Evolutionary conservation across 441 rosid genomes (phyloP).

Genomic region (Omphalea diandra): DNA sequence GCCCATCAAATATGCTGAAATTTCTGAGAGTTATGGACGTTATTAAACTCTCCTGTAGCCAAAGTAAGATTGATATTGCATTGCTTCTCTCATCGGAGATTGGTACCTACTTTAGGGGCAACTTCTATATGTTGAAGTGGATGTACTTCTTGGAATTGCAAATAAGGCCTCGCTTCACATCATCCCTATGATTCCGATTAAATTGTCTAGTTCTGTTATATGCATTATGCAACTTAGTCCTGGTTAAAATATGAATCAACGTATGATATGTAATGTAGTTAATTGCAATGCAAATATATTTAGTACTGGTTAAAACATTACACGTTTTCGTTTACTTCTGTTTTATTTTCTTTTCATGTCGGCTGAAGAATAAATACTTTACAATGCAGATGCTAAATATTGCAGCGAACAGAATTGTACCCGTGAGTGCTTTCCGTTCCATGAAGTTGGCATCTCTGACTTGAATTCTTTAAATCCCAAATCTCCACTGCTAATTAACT

Average conservation of each 20-base stretch:
- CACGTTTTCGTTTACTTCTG: not conserved
- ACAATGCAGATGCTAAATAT: too few relatives aligned
- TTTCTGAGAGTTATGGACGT: not conserved
- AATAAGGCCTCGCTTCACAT: not conserved
- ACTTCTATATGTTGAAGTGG: not conserved
- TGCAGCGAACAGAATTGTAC: not conserved
- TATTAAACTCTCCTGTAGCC: not conserved
- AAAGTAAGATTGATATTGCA: not conserved
- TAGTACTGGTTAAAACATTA: not conserved
- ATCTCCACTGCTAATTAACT: not conserved
- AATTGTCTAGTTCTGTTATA: not conserved
- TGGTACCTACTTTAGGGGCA: not conserved
- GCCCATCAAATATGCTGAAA: not conserved
- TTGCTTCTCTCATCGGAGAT: not conserved
- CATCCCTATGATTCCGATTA: not conserved
- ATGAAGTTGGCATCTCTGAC: not conserved
- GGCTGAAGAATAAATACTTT: not conserved
- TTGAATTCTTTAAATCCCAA: not conserved
- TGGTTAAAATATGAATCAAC: not conserved
- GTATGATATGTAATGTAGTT: not conserved
- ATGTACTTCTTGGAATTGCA: conserved; percentile 5
- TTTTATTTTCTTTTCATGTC: not conserved
- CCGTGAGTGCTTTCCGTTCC: not conserved
- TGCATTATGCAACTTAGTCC: not conserved
- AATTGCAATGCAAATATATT: not conserved